Conservation (phyloP, 2,329 filamentous ascomycete species). For the Fusarium sp. region DNA sequence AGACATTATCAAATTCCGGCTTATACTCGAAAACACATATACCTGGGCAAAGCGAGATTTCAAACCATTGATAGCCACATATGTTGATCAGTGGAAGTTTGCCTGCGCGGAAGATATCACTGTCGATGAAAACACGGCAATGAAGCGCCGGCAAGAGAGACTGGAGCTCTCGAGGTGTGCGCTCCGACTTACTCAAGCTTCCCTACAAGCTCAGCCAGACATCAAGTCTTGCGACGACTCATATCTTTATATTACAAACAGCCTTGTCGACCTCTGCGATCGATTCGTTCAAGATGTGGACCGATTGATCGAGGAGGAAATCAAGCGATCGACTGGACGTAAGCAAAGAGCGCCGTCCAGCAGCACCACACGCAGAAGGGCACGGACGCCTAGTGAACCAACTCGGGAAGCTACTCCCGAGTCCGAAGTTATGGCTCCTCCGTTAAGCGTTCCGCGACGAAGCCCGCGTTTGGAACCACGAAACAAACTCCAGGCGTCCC, state of each 20-base stretch:
- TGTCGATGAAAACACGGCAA: accelerated
- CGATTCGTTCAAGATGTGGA: background rate
- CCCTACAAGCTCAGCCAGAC: background rate
- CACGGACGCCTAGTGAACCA: background rate
- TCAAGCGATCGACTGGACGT: accelerated
- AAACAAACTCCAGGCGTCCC: background rate
- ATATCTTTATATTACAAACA: background rate
- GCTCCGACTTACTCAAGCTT: background rate
- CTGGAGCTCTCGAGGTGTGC: background rate
- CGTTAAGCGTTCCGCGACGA: background rate
- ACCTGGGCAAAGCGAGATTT: constrained; percentile 25
- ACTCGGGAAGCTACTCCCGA: background rate
- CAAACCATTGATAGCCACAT: background rate
- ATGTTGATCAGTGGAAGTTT: background rate
- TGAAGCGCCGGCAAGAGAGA: background rate
- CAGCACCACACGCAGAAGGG: background rate
- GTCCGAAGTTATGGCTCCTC: background rate
- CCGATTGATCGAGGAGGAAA: background rate
- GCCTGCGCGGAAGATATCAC: background rate
- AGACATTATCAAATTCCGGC: constrained; percentile 14
- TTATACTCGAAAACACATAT: constrained; percentile 35
- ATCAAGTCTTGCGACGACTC: background rate
- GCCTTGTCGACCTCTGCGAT: background rate
- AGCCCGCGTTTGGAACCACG: background rate
- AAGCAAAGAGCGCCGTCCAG: no score